Base-by-base conservation (phyloP, 768 basidiomycete species). In the Plicaturopsis crispa region DNA sequence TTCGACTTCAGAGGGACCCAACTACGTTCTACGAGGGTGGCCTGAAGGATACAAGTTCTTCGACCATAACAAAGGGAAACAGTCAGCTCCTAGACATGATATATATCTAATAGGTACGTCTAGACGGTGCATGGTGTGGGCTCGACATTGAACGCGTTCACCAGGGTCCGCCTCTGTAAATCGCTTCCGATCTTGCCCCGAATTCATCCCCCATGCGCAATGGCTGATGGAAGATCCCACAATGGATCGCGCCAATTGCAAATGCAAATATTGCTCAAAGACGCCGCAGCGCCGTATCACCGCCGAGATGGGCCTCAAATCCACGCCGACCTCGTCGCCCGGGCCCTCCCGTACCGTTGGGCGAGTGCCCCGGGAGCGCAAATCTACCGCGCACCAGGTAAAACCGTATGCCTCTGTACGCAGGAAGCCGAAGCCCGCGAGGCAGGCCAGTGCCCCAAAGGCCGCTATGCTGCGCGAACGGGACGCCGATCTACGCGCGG, bases 151-250 rank as follows among this genome's bases (percentile, higher is more conserved):
- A 35, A 38, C 24, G 19, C 10, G n/a, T n/a, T 12, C 23, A 30
- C 17, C 40, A 67, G 58, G 61, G 60, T 79, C 78, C 2, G 40
- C 48, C 21, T 41, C 59, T 35, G 59, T 67, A 28, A 62, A 60
- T 21, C 72, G 63, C 39, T 91, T 89, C 56, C 82, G 89, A 31
- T 89, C 87, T 10, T 65, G 78, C n/a, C 81, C 82, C 34, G 89
- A 92, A 53, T 88, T 91, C 54, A 72, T 83, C 33, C 86, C 87
- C 4, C 89, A 92, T 49, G 84, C 84, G 2, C 65, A 78, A 41
- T 91, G 87, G 87, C 71, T 91, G 7, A 65, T 80, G 55, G 63
- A 64, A 5, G 79, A 84, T 42, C 50, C 62, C 1, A 63, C 62
- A 2, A 51, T 69, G 42, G 55, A 70, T 43, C 67, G 66, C 32